Conservation (phyloP, 371 early-diverging fungal genomes). For the Catenaria anguillulae region DNA sequence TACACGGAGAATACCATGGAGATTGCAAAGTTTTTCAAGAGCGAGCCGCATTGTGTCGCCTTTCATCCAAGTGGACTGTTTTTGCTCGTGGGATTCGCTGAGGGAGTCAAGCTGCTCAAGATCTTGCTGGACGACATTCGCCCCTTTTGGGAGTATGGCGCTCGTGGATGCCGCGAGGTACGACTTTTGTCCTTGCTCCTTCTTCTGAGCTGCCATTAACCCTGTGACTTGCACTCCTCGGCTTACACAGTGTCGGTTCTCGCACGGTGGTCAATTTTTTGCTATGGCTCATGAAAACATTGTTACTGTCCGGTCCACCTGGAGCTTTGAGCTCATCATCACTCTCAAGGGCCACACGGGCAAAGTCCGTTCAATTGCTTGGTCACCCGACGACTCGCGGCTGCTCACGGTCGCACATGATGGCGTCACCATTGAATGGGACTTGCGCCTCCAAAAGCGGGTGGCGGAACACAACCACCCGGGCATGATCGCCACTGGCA, state of each 20-base stretch:
- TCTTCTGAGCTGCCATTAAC: conserved; percentile 3
- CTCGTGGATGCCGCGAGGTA: conserved; percentile 36
- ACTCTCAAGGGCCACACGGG: conserved; percentile 11
- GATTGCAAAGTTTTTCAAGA: conserved; percentile 33
- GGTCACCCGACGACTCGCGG: conserved; percentile 10
- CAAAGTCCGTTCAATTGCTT: conserved; percentile 9
- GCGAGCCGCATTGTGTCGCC: conserved; percentile 31
- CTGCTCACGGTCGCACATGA: conserved; percentile 24
- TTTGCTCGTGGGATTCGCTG: conserved; percentile 36
- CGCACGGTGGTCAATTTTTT: conserved; percentile 30
- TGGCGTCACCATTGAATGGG: conserved; percentile 37
- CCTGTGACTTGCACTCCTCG: too few relatives aligned
- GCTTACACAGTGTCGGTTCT: conserved; percentile 10
- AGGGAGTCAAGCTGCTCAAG: conserved; percentile 33
- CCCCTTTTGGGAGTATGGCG: conserved; percentile 29
- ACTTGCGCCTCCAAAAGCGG: conserved; percentile 3
- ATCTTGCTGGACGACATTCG: conserved; percentile 39
- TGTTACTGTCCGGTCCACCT: conserved; percentile 27
- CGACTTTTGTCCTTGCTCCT: background rate
- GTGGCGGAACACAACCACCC: background rate
- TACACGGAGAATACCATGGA: conserved; percentile 30
- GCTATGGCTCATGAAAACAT: conserved; percentile 35
- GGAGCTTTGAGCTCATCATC: conserved; percentile 28
- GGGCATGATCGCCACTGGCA: background rate
- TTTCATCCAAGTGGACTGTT: conserved; percentile 38